Base-by-base conservation (phyloP, 352 stramenopile genomes). In the Pythium rhizo-oryzae region DNA sequence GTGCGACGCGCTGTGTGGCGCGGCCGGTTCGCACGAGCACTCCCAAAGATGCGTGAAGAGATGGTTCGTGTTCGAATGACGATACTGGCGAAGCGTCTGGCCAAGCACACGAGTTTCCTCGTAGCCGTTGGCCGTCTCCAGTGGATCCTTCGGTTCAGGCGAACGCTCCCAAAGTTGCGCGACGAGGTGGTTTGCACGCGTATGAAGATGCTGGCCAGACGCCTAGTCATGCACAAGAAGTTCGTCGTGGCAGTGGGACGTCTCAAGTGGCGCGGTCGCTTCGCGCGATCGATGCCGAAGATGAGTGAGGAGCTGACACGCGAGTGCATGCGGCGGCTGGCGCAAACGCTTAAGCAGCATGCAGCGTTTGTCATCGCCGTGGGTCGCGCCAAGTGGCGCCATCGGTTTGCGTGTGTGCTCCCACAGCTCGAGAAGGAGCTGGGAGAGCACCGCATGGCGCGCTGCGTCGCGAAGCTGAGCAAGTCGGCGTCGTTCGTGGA, bases 181-280 rank as follows among this genome's bases (percentile, higher is more conserved):
- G 44, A 51, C 13, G 44, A 25, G 44, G 24, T 51, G 15, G 19
- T 24, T 12, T 18, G 44, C 8, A 18, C 8, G 2, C 44, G 44
- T 9, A 59, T 59, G 52, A 30, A 9, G 18, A 23, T 59, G 3
- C 52, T 59, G 25, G 30, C 52, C 28, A 59, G 39, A 19, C 52
- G 52, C 1, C 52, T 59, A 18, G 16, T 18, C 1, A 59, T 30
- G 33, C 25, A 19, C 19, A 16, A 46, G 52, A 30, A 16, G 5
- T 59, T 59, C 28, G 52, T 59, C 28, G 33, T 59, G 11, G 52
- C 52, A 0, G n/a, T 59, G 24, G 52, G 52, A 7, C 52, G 52
- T 25, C 11, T 18, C 15, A 18, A 18, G 11, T 43, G 37, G 37
- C 15, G 15, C 15, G 11, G 15, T 43, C 37, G 37, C 37, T 43